Evolutionary conservation across 1,284 basidiomycete species (phyloP).

Genomic region (Boletus holoroseus): DNA sequence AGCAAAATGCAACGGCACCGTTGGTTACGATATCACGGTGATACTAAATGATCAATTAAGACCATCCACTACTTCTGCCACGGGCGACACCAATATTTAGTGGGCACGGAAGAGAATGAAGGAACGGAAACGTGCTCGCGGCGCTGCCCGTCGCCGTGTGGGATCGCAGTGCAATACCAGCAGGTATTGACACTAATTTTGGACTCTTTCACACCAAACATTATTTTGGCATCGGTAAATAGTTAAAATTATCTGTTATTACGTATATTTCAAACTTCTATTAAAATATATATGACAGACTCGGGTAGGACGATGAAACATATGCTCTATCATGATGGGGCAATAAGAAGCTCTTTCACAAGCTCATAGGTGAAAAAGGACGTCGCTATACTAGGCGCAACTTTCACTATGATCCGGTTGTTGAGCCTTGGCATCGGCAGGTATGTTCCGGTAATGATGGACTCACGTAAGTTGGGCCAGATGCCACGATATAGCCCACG

Average conservation of each 20-base stretch:
- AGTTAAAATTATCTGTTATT: slow-evolving; percentile 12
- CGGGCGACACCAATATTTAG: neutral
- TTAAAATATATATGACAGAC: neutral
- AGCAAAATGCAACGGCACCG: slow-evolving; percentile 6
- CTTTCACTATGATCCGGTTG: slow-evolving; percentile 57
- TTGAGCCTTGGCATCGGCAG: slow-evolving; percentile 4
- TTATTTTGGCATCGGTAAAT: slow-evolving; percentile 11
- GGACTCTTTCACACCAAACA: slow-evolving; percentile 6
- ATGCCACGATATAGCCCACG: slow-evolving; percentile 79
- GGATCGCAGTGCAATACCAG: slow-evolving; percentile 4
- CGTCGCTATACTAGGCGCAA: slow-evolving; percentile 87
- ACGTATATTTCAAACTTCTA: slow-evolving; percentile 4
- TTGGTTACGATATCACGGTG: slow-evolving; percentile 3
- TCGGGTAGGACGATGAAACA: neutral
- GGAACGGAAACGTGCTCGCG: slow-evolving; percentile 17
- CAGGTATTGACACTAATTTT: slow-evolving; percentile 7
- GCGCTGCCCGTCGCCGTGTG: slow-evolving; percentile 16
- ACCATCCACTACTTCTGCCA: slow-evolving; percentile 22
- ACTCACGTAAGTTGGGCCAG: slow-evolving; percentile 87
- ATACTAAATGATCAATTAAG: slow-evolving; percentile 26
- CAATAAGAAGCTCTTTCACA: slow-evolving; percentile 39
- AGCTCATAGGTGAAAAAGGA: slow-evolving; percentile 78
- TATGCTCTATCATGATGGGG: slow-evolving; percentile 7
- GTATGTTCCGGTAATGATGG: slow-evolving; percentile 13
- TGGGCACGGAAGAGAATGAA: slow-evolving; percentile 13